Evolutionary conservation across 768 basidiomycete species (phyloP).

Genomic region (Suillus luteus): DNA sequence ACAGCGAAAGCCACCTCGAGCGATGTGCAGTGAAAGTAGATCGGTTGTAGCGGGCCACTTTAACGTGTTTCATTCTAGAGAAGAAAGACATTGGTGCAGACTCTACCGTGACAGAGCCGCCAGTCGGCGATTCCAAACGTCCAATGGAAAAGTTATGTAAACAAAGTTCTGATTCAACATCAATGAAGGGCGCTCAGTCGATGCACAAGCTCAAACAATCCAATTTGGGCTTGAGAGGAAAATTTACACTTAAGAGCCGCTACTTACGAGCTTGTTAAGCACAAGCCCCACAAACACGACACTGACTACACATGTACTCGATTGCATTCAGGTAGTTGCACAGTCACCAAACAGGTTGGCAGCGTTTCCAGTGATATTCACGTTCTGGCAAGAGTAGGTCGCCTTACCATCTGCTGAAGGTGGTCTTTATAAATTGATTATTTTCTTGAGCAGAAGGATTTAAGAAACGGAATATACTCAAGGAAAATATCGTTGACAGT

Average conservation of each 20-base stretch:
- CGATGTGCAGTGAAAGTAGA: background rate
- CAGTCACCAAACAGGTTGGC: slow-evolving; percentile 45
- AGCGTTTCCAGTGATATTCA: slow-evolving; percentile 47
- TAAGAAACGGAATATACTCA: slow-evolving; percentile 36
- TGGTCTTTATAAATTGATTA: slow-evolving; percentile 25
- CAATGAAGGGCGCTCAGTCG: background rate
- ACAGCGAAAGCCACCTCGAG: slow-evolving; percentile 3
- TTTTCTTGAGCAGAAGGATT: background rate
- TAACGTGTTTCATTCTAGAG: background rate
- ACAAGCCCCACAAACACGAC: background rate
- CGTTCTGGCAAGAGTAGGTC: slow-evolving; percentile 54
- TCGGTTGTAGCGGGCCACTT: background rate
- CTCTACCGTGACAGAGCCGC: slow-evolving; percentile 13
- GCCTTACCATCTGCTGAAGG: slow-evolving; percentile 43
- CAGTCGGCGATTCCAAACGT: slow-evolving; percentile 12
- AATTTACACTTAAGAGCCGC: background rate
- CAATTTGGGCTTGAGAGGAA: background rate
- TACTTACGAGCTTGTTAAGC: background rate
- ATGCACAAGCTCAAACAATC: background rate
- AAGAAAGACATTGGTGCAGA: slow-evolving; percentile 17
- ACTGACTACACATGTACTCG: background rate
- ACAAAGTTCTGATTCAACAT: background rate
- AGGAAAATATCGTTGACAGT: slow-evolving; percentile 48
- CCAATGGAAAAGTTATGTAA: slow-evolving; percentile 1
- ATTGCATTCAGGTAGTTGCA: slow-evolving; percentile 17